A percentile compares a stretch with the other conserved stretches of the same genome.
Conservation (phyloP, 306 rosid genomes). For the Vicia sativa region DNA sequence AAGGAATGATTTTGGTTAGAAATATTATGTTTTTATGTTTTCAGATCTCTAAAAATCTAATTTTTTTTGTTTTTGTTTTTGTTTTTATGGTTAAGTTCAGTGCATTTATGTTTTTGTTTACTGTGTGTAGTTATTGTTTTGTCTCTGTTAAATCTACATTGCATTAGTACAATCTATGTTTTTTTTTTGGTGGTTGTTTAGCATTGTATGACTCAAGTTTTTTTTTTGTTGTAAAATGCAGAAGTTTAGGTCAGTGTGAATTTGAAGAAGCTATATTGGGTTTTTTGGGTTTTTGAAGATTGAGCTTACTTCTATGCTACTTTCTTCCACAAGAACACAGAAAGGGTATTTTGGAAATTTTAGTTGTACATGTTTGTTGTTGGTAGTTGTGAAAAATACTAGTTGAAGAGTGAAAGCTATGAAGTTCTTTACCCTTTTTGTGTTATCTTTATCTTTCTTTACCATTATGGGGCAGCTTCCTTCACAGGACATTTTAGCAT, state of each 20-base stretch:
- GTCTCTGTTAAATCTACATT: slow-evolving; percentile 43
- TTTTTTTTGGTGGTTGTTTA: slow-evolving; percentile 26
- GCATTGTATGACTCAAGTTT: slow-evolving; percentile 31
- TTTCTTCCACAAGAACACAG: slow-evolving; percentile 21
- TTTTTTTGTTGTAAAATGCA: slow-evolving; percentile 25
- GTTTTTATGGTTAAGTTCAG: slow-evolving; percentile 37
- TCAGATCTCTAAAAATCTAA: slow-evolving; percentile 54
- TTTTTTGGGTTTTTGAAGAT: slow-evolving; percentile 35
- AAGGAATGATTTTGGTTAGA: slow-evolving; percentile 49
- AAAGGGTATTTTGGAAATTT: slow-evolving; percentile 39
- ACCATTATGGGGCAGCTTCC: slow-evolving; percentile 88
- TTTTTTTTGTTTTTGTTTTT: slow-evolving; percentile 43
- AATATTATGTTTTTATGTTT: slow-evolving; percentile 40
- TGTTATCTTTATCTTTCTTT: slow-evolving; percentile 61
- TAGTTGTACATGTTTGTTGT: slow-evolving; percentile 22
- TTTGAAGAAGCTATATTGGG: slow-evolving; percentile 32
- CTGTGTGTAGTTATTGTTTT: slow-evolving; percentile 29
- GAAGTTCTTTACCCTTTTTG: slow-evolving; percentile 61
- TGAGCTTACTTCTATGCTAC: background rate
- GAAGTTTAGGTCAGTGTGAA: slow-evolving; percentile 30
- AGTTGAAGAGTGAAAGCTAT: slow-evolving; percentile 41
- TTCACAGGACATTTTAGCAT: slow-evolving; percentile 90
- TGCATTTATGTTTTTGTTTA: slow-evolving; percentile 44
- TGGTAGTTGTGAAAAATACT: slow-evolving; percentile 28
- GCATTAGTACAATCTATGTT: slow-evolving; percentile 3